Base-by-base conservation (phyloP, 2,329 filamentous ascomycete genomes). In the Nectriaceae sp. region DNA sequence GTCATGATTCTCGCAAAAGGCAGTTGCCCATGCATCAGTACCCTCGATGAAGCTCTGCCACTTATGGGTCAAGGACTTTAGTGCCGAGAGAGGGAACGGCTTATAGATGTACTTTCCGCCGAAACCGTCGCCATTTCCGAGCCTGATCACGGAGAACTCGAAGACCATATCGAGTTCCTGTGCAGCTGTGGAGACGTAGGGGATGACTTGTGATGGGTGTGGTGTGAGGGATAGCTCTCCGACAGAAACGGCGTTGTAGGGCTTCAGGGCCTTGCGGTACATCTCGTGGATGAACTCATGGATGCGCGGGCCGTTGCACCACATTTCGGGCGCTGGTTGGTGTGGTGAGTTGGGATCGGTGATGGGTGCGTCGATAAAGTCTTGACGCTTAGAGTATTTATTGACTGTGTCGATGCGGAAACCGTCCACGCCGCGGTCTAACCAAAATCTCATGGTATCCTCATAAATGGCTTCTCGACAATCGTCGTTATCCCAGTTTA, bases 401-500 rank as follows among this genome's bases (percentile, higher is more conserved):
- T 87, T 87, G 52, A 88, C 84, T 0, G 84, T 83, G 52, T 88
- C 84, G 68, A 87, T 84, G 4, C 85, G 75, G 66, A 87, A 88
- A 0, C 83, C 83, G 42, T 83, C 78, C 0, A 84, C 80, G 0
- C 85, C 85, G 5, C 81, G 79, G 46, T 89, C 76, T 1, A 91
- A 76, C 88, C 88, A 91, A 65, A 90, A 91, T 0, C 75, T 74
- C 77, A 90, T 85, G 4, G 86, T 82, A 5, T 71, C 63, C 5
- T 84, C 75, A 59, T 89, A 86, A 1, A 90, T 84, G 1, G 83
- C 88, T 43, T 83, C 73, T 5, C 86, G 79, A 6, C 87, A 83
- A 2, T 80, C 78, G 0, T 76, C 74, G 41, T 86, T 85, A 46
- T 89, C 85, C 87, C 88, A 91, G 62, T 91, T 91, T 16, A 92